These are phyloP conservation scores for Stenocarpella maydis DNA, from an alignment of 2,329 filamentous ascomycete genomes.

Conservation along the genomic window DNA sequence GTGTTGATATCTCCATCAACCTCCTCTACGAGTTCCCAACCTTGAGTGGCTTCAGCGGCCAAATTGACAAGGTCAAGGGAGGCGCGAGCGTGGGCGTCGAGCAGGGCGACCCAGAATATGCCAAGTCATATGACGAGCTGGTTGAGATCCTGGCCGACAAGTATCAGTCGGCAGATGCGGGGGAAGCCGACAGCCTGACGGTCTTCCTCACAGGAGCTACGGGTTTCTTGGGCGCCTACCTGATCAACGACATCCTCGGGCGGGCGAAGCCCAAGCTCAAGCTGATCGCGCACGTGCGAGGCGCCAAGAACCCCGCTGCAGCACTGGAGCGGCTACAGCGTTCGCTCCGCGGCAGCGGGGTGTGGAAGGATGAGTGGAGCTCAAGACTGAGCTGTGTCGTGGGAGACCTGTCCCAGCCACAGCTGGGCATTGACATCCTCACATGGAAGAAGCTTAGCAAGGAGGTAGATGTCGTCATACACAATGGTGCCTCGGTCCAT, in stretches of 20 bases:
- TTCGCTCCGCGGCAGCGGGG: constrained; percentile 77
- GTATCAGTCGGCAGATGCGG: constrained; percentile 39
- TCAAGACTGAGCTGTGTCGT: constrained; percentile 70
- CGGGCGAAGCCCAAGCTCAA: constrained; percentile 61
- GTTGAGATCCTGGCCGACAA: constrained; percentile 49
- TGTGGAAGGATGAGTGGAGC: constrained; percentile 77
- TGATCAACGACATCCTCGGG: constrained; percentile 78
- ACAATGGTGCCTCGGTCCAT: constrained; percentile 85
- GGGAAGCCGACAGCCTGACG: constrained; percentile 52
- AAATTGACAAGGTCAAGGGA: constrained; percentile 54
- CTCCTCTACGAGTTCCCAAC: constrained; percentile 73
- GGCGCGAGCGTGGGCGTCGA: constrained; percentile 39
- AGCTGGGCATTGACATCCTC: constrained; percentile 73
- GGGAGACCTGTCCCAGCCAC: constrained; percentile 77
- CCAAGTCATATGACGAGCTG: constrained; percentile 58
- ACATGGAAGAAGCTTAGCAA: constrained; percentile 72
- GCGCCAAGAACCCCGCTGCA: constrained; percentile 65
- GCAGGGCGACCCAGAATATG: constrained; percentile 55
- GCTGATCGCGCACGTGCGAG: constrained; percentile 79
- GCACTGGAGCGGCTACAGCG: constrained; percentile 71
- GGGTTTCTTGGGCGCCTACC: constrained; percentile 85
- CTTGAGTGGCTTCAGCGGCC: constrained; percentile 54
- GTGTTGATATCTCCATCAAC: constrained; percentile 69
- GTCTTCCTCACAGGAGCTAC: constrained; percentile 90
- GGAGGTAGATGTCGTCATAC: constrained; percentile 75